These are phyloP conservation scores for Penicillium sclerotigenum DNA, from an alignment of 2,329 filamentous ascomycete genomes.

Conservation along the genomic window DNA sequence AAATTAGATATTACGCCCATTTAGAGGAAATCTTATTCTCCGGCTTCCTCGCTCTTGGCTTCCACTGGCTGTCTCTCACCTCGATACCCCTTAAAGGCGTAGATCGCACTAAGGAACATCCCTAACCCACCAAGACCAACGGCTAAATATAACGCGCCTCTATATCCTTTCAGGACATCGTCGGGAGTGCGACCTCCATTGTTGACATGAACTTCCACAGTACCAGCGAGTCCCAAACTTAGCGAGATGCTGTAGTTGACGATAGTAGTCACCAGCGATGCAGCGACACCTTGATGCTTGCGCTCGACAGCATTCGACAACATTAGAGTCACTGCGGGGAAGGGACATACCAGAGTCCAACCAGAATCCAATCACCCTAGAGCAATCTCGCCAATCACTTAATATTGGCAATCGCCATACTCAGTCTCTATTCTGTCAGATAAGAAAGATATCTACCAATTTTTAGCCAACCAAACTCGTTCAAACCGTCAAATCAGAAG, in stretches of 20 bases:
- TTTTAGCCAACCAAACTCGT: no score
- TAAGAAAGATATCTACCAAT: no score
- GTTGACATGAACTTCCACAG: slow-evolving; percentile 54
- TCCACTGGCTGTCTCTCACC: not conserved
- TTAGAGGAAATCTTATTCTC: no score
- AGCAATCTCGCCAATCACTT: no score
- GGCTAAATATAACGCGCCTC: slow-evolving; percentile 43
- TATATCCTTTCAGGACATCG: slow-evolving; percentile 39
- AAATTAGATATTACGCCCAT: no score
- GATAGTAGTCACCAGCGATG: slow-evolving; percentile 60
- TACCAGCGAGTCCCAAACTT: slow-evolving; percentile 64
- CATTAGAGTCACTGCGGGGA: slow-evolving; percentile 61
- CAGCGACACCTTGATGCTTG: slow-evolving; percentile 52
- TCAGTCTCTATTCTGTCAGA: no score
- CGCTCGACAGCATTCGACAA: slow-evolving; percentile 52
- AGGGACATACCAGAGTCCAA: no score
- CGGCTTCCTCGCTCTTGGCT: not conserved
- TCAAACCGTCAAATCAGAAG: no score
- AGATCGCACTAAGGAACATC: slow-evolving; percentile 19
- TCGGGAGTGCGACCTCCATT: slow-evolving; percentile 34
- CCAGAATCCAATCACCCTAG: no score
- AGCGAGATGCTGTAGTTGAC: slow-evolving; percentile 68
- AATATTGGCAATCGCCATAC: no score
- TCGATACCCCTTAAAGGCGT: slow-evolving; percentile 13
- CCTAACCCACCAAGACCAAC: slow-evolving; percentile 34